Conservation (phyloP, 2,329 filamentous ascomycete species). For the Pyrenochaeta sp. region DNA sequence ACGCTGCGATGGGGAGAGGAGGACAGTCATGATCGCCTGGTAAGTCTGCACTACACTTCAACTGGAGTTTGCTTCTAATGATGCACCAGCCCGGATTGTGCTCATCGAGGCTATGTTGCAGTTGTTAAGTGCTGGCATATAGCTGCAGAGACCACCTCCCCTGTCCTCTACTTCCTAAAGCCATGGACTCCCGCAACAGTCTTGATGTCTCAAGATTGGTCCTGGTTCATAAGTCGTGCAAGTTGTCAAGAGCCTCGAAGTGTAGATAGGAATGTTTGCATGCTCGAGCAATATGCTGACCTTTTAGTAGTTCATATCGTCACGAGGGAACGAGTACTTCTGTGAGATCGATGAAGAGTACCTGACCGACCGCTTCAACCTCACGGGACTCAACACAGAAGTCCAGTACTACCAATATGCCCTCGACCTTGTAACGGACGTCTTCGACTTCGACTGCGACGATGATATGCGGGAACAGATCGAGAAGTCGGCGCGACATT, state of each 20-base stretch:
- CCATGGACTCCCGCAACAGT: conserved; percentile 7
- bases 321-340: conserved; percentile 97
- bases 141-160: conserved; percentile 4
- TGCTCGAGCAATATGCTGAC: conserved; percentile 15
- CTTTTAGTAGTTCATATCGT: conserved; percentile 84
- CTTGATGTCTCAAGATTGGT: not conserved
- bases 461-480: conserved; percentile 98
- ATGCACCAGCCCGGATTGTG: conserved; percentile 10
- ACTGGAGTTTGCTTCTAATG: conserved; percentile 8
- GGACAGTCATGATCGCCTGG: conserved; percentile 10
- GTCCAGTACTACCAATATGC: conserved; percentile 99
- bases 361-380: conserved; percentile 95
- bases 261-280: conserved; percentile 4
- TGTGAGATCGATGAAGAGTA: conserved; percentile 99
- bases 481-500: conserved; percentile 93
- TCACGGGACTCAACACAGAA: conserved; percentile 95
- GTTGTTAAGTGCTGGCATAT: conserved; percentile 10
- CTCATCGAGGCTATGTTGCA: conserved; percentile 10
- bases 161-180: not conserved
- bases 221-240: not conserved
- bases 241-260: not conserved
- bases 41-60: conserved; percentile 3
- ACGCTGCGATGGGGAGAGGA: not conserved
- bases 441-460: conserved; percentile 98
- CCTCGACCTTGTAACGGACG: conserved; percentile 94